These are phyloP conservation scores for Stellera chamaejasme DNA, from an alignment of 345 rosid species.

Conservation along the genomic window DNA sequence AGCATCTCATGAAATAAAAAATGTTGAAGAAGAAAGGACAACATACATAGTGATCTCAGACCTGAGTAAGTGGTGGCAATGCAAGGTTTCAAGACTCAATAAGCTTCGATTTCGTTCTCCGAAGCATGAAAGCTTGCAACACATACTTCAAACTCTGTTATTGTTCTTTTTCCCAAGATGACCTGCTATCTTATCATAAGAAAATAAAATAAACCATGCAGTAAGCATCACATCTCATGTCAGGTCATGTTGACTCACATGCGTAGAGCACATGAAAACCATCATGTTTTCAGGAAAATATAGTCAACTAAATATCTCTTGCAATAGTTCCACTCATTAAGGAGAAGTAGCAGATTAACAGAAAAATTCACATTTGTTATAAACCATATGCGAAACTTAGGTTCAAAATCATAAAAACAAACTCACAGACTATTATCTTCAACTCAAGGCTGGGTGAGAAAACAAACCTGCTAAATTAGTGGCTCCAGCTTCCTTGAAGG, in stretches of 20 bases:
- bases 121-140: slow-evolving; percentile 77
- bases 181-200: slow-evolving; percentile 30
- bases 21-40: slow-evolving; percentile 1
- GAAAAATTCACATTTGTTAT: background rate
- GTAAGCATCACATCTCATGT: too few species aligned
- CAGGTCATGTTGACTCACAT: too few species aligned
- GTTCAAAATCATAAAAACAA: too few species aligned
- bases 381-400: too few species aligned
- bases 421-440: too few species aligned
- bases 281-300: too few species aligned
- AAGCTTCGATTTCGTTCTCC: slow-evolving; percentile 72
- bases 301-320: too few species aligned
- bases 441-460: background rate
- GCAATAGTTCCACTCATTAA: too few species aligned
- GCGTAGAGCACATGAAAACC: too few species aligned
- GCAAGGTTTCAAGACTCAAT: slow-evolving; percentile 59
- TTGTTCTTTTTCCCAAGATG: slow-evolving; percentile 29
- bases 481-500: slow-evolving; percentile 61
- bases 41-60: slow-evolving; percentile 74
- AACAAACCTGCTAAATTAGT: slow-evolving; percentile 36
- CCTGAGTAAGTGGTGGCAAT: slow-evolving; percentile 80
- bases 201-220: slow-evolving; percentile 3
- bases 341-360: background rate
- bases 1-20: too few species aligned
- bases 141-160: slow-evolving; percentile 45